A percentile compares a stretch with the other conserved stretches of the same genome.
Evolutionary conservation across 495 filamentous ascomycete genomes (phyloP).

Genomic region (Lichenothelia convexa): DNA sequence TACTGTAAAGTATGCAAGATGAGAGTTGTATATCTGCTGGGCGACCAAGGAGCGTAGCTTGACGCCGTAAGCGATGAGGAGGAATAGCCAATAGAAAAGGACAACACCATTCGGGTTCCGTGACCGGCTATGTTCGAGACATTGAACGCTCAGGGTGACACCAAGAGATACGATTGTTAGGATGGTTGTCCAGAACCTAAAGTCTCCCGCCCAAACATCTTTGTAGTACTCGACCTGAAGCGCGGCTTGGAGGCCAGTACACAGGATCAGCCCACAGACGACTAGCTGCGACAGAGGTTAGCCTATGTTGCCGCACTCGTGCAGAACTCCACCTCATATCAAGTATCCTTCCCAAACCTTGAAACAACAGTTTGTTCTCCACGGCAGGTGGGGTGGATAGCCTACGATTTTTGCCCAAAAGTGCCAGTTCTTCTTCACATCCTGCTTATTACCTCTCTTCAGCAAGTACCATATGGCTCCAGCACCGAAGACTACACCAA

Average conservation of each 20-base stretch:
- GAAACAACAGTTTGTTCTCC: not conserved
- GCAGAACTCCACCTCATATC: too few relatives aligned
- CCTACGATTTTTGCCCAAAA: constrained; percentile 82
- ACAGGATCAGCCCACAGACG: constrained; percentile 46
- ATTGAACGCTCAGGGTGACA: constrained; percentile 74
- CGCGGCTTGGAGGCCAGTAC: constrained; percentile 51
- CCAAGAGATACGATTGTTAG: constrained; percentile 57
- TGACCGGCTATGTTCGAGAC: constrained; percentile 75
- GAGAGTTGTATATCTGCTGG: constrained; percentile 45
- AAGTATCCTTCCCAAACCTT: too few relatives aligned
- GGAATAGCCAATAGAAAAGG: constrained; percentile 89
- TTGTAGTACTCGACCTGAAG: constrained; percentile 59
- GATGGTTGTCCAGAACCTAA: constrained; percentile 79
- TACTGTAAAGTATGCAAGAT: constrained; percentile 57
- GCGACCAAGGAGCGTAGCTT: constrained; percentile 79
- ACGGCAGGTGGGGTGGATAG: constrained; percentile 2
- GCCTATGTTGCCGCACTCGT: not conserved
- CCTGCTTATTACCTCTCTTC: constrained; percentile 40
- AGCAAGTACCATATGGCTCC: constrained; percentile 60
- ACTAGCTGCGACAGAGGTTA: constrained; percentile 34
- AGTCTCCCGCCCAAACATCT: constrained; percentile 58
- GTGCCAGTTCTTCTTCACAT: constrained; percentile 75
- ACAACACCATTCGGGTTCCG: constrained; percentile 84
- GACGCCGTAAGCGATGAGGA: constrained; percentile 60
- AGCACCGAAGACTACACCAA: constrained; percentile 57